phyloP scores from a whole-genome alignment of 495 filamentous ascomycete species.

The Aspergillus cristatus region DNA sequence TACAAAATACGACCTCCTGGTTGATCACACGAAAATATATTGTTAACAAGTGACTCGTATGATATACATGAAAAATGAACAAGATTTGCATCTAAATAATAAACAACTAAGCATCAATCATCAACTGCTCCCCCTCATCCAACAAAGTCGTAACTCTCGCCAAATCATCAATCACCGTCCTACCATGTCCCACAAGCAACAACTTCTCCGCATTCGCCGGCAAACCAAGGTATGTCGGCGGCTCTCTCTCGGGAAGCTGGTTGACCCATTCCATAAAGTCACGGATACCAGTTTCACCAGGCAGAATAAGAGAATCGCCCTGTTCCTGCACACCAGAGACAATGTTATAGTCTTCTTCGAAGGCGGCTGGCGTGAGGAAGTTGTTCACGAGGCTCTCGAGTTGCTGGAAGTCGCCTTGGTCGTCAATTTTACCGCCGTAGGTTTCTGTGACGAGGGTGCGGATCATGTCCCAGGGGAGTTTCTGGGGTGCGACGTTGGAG shows the following conservation, averaged over 20 bases:
- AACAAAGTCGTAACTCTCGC: slow-evolving; percentile 72
- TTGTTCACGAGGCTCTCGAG: slow-evolving; percentile 61
- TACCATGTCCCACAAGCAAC: slow-evolving; percentile 80
- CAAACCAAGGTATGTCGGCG: slow-evolving; percentile 91
- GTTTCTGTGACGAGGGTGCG: slow-evolving; percentile 84
- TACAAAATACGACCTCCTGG: too few species aligned
- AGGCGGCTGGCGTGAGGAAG: slow-evolving; percentile 77
- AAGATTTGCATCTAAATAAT: slow-evolving; percentile 2
- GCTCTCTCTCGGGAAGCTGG: slow-evolving; percentile 84
- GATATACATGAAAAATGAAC: too few species aligned
- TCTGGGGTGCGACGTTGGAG: slow-evolving; percentile 84
- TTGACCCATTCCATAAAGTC: slow-evolving; percentile 93
- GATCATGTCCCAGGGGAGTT: slow-evolving; percentile 97
- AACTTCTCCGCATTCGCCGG: slow-evolving; percentile 97
- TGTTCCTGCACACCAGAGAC: slow-evolving; percentile 52
- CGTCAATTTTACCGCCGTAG: slow-evolving; percentile 96
- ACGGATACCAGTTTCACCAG: slow-evolving; percentile 66
- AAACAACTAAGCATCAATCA: slow-evolving; percentile 50
- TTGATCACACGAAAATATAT: too few species aligned
- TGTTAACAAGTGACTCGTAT: too few species aligned
- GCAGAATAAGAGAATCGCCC: slow-evolving; percentile 61
- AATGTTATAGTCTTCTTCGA: slow-evolving; percentile 83
- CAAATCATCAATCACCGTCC: slow-evolving; percentile 76
- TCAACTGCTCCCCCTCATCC: slow-evolving; percentile 89
- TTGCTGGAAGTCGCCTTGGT: slow-evolving; percentile 72